A percentile compares a stretch with the other conserved stretches of the same genome.
These are phyloP conservation scores for Diplodia corticola DNA, from an alignment of 2,329 filamentous ascomycete genomes.

Conservation along the genomic window DNA sequence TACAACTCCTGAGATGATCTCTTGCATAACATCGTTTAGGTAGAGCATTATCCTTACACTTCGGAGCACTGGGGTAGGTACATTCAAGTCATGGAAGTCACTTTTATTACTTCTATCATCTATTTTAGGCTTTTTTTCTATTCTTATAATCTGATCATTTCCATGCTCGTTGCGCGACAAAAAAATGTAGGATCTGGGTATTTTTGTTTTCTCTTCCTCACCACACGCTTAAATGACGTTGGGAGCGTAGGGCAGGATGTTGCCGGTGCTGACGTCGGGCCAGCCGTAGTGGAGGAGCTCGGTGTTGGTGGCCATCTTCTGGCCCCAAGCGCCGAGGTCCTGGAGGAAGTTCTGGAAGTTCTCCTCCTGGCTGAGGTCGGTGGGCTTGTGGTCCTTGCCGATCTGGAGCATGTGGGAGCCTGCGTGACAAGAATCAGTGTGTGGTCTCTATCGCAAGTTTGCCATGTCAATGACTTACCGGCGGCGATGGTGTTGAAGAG, in stretches of 20 bases:
- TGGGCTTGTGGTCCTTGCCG: constrained; percentile 50
- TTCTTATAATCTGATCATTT: neutral
- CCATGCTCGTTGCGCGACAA: neutral
- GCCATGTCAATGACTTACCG: neutral
- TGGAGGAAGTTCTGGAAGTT: constrained; percentile 52
- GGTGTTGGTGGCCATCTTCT: constrained; percentile 44
- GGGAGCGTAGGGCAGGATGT: constrained; percentile 40
- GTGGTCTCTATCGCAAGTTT: neutral
- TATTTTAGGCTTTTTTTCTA: neutral
- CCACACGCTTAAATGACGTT: neutral
- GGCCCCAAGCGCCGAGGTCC: constrained; percentile 49
- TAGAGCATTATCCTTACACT: no score
- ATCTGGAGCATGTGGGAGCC: constrained; percentile 23
- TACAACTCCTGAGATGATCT: no score
- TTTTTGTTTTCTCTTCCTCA: constrained; percentile 6
- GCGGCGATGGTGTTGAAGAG: constrained; percentile 23
- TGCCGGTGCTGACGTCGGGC: constrained; percentile 45
- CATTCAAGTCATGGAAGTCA: neutral
- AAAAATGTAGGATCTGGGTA: neutral
- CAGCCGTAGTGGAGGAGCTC: constrained; percentile 46
- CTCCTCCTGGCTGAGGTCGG: constrained; percentile 53
- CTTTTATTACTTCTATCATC: neutral
- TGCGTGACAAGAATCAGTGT: neutral
- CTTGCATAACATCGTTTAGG: no score
- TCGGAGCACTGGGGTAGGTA: neutral